phyloP scores from a whole-genome alignment of 306 rosid species.

The Carpinus fangiana region DNA sequence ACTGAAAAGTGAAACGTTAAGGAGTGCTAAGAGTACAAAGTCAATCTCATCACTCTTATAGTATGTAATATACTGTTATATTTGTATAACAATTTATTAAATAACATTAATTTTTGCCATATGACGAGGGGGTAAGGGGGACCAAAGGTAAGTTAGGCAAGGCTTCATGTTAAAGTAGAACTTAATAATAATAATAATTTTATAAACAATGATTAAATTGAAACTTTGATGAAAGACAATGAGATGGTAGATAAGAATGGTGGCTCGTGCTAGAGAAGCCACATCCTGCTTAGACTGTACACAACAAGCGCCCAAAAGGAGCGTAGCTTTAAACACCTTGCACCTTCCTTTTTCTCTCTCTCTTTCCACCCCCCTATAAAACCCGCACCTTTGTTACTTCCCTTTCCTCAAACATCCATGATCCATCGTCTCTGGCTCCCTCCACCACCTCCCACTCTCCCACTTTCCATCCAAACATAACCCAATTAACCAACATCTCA shows the following conservation, averaged over 20 bases:
- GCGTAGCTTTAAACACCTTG: constrained; percentile 48
- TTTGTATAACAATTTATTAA: no score
- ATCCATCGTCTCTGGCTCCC: constrained; percentile 24
- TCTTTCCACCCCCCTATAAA: constrained; percentile 29
- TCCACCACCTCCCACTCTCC: background rate
- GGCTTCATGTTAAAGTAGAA: no score
- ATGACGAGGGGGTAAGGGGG: no score
- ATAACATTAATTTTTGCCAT: no score
- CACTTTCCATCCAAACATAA: background rate
- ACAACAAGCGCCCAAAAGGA: constrained; percentile 53
- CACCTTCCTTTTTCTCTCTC: constrained; percentile 18
- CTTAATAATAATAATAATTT: no score
- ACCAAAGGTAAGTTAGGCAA: no score
- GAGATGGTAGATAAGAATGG: constrained; percentile 12
- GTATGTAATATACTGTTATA: no score
- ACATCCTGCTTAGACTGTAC: constrained; percentile 31
- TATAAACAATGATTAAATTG: no score
- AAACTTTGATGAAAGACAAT: no score
- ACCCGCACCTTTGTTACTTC: constrained; percentile 1
- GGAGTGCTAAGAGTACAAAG: no score
- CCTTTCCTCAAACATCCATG: constrained; percentile 30
- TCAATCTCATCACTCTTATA: no score
- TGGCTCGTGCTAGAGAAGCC: constrained; percentile 54
- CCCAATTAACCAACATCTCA: background rate
- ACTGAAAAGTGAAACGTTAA: no score